A percentile compares a stretch with the other conserved stretches of the same genome.
These are phyloP conservation scores for Silene noctiflora DNA, from an alignment of 179 eudicot species.

Conservation along the genomic window DNA sequence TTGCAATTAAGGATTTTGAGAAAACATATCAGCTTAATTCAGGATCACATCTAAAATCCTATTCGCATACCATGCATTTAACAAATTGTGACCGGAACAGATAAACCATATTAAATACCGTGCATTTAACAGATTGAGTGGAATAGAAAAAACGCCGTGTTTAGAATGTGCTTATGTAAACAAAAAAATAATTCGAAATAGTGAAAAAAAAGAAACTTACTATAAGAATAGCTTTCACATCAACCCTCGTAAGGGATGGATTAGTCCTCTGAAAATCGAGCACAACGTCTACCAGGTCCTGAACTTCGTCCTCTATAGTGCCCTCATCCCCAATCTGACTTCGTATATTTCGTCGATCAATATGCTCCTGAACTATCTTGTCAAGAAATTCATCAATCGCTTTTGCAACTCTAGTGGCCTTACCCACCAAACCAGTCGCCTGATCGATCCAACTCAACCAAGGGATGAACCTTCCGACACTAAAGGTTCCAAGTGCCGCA, in stretches of 20 bases:
- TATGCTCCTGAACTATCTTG: slow-evolving; percentile 22
- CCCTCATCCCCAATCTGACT: background rate
- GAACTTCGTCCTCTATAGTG: background rate
- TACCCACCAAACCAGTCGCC: slow-evolving; percentile 19
- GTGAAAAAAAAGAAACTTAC: background rate
- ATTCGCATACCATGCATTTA: too few species aligned
- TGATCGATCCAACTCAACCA: slow-evolving; percentile 37
- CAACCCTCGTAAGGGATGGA: background rate
- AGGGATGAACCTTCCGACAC: slow-evolving; percentile 35
- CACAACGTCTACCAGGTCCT: slow-evolving; percentile 30
- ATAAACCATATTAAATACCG: too few species aligned
- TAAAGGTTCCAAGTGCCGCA: slow-evolving; percentile 26
- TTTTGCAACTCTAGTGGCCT: slow-evolving; percentile 17
- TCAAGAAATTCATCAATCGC: slow-evolving; percentile 25
- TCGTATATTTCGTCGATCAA: background rate
- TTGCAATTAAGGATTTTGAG: too few species aligned
- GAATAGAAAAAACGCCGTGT: too few species aligned
- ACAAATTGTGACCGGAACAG: too few species aligned
- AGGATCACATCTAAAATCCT: too few species aligned
- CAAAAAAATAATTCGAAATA: too few species aligned
- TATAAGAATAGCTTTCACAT: slow-evolving; percentile 21
- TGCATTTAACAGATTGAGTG: too few species aligned
- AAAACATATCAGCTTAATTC: too few species aligned
- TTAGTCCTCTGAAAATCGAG: slow-evolving; percentile 24
- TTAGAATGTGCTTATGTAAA: too few species aligned